Percentiles rank a stretch among this genome's conserved stretches.
Conservation (phyloP, 1,139 yeast genomes). For the Taphrina wiesneri region DNA sequence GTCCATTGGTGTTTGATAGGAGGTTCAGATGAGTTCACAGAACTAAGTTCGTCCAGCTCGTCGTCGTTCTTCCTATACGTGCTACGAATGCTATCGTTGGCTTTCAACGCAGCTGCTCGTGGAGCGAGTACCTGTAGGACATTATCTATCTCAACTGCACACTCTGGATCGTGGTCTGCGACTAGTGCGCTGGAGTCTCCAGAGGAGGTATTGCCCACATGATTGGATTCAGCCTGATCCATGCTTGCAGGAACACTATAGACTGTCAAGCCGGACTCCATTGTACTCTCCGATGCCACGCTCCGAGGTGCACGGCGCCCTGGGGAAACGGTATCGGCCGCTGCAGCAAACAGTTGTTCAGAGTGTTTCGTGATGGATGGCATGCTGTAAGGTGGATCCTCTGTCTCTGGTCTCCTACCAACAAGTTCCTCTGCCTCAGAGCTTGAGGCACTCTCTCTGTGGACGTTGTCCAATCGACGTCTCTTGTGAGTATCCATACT, state of each 20-base stretch:
- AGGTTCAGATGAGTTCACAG: slow-evolving; percentile 4
- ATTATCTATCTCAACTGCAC: neutral
- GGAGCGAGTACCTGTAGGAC: neutral
- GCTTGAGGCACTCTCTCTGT: too few relatives aligned
- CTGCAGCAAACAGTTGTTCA: neutral
- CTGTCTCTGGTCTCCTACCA: neutral
- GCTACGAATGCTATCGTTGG: neutral
- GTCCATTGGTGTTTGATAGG: slow-evolving; percentile 9
- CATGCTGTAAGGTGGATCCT: neutral
- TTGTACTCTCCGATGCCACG: too few relatives aligned
- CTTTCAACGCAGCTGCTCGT: slow-evolving; percentile 6
- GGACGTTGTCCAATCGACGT: too few relatives aligned
- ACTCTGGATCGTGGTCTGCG: neutral
- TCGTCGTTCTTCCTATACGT: neutral
- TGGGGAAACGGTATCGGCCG: too few relatives aligned
- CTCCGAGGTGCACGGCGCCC: too few relatives aligned
- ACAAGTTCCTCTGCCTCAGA: neutral
- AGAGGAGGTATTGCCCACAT: too few relatives aligned
- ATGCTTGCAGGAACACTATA: too few relatives aligned
- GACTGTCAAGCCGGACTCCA: too few relatives aligned
- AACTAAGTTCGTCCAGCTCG: neutral
- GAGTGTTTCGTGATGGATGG: neutral
- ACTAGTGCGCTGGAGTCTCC: too few relatives aligned
- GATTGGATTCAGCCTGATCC: neutral
- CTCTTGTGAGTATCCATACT: too few relatives aligned